Evolutionary conservation across 306 rosid species (phyloP).

Genomic region (Dryas octopetala): DNA sequence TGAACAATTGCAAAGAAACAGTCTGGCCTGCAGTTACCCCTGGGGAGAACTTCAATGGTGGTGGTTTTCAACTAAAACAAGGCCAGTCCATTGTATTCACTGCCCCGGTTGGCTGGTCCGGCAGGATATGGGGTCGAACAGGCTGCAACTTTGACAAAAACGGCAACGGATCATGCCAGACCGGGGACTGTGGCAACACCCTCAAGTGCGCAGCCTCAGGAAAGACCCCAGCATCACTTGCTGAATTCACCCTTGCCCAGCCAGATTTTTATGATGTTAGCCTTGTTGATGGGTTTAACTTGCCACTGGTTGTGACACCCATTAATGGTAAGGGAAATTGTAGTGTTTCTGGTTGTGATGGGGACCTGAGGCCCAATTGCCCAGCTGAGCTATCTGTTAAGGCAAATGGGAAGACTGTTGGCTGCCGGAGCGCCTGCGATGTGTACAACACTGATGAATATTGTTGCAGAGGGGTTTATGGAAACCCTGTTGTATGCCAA

Average conservation of each 20-base stretch:
- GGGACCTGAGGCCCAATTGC: slow-evolving; percentile 53
- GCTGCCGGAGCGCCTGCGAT: slow-evolving; percentile 88
- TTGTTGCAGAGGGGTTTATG: slow-evolving; percentile 76
- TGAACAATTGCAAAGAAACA: slow-evolving; percentile 78
- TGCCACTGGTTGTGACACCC: slow-evolving; percentile 55
- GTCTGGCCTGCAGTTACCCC: slow-evolving; percentile 80
- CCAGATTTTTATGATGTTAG: slow-evolving; percentile 79
- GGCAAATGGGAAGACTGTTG: slow-evolving; percentile 54
- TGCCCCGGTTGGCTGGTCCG: slow-evolving; percentile 69
- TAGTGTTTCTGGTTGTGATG: slow-evolving; percentile 59
- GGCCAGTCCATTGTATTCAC: slow-evolving; percentile 58
- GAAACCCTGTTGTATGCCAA: slow-evolving; percentile 57
- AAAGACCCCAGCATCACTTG: slow-evolving; percentile 73
- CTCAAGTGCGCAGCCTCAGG: slow-evolving; percentile 68
- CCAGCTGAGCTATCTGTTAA: slow-evolving; percentile 55
- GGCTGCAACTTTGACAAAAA: slow-evolving; percentile 72
- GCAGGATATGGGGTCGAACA: slow-evolving; percentile 92
- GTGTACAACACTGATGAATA: slow-evolving; percentile 75
- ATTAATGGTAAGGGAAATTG: slow-evolving; percentile 75
- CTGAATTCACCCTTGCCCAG: slow-evolving; percentile 67
- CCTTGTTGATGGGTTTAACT: slow-evolving; percentile 86
- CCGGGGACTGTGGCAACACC: slow-evolving; percentile 62
- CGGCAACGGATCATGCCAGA: slow-evolving; percentile 64
- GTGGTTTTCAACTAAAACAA: slow-evolving; percentile 66
- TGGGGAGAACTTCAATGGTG: slow-evolving; percentile 68